Base-by-base conservation (phyloP, 768 basidiomycete species). In the Ramaria sp. region DNA sequence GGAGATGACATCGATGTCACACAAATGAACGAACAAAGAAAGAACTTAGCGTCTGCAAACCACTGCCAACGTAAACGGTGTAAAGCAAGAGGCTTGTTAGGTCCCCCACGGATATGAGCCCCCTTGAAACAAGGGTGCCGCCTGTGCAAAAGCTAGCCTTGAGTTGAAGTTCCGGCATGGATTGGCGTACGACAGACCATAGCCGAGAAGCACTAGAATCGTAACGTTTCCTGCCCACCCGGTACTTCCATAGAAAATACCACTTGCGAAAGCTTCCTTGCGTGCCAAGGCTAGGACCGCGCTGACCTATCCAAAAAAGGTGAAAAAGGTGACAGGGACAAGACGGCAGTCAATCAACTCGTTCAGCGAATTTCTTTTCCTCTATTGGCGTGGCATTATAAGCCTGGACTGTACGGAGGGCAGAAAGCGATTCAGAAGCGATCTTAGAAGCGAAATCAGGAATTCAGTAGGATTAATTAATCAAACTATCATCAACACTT, bases 201-300 rank as follows among this genome's bases (percentile, higher is more conserved):
- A 99, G 42, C 92, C 91, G 30, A 99, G 73, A 25, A 99, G 70
- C 47, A 83, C 88, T 42, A 99, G 73, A 45, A 97, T 67, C 0
- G 95, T 93, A 50, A 95, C 74, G 63, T 98, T 98, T 10, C 95
- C 94, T 53, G 92, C 91, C 83, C 90, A 88, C 0, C 90, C 87
- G 0, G 85, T 90, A 51, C 82, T 81, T 16, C 93, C 95, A 66
- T 88, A 96, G 71, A 99, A 99, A 49, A 96, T 83, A 3, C 86
- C 92, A 55, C 82, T 85, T 1, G 95, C 95, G 58, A 87, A 72
- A 1, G 94, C 90, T 67, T 99, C 95, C 61, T 83, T 89, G 59
- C 78, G 79, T 2, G 85, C 88, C 36, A 97, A 78, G 2, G 71
- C 67, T 34, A 97, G 78, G 1, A 98, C 84, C 6, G 65, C 69